Percentiles rank a stretch among this genome's conserved stretches.
Evolutionary conservation across 306 rosid species (phyloP).

Genomic region (Hippophae tibetana): DNA sequence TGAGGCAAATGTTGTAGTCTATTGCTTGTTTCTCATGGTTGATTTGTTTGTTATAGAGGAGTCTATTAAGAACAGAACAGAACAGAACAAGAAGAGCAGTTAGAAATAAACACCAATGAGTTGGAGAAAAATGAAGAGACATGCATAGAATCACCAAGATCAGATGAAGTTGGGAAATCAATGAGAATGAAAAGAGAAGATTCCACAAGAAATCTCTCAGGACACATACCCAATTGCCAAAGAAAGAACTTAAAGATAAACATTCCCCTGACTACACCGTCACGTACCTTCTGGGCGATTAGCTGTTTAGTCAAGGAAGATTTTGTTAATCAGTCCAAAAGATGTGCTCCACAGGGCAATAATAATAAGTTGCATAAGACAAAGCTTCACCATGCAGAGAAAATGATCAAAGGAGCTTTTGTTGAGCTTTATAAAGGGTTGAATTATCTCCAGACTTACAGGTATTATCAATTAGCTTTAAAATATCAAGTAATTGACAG

Average conservation of each 20-base stretch:
- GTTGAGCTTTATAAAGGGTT: constrained; percentile 85
- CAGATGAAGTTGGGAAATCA: constrained; percentile 36
- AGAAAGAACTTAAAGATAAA: constrained; percentile 80
- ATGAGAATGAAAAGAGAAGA: constrained; percentile 18
- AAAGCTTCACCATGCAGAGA: constrained; percentile 78
- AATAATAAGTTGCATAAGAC: constrained; percentile 38
- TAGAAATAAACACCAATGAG: constrained; percentile 35
- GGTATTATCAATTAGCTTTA: constrained; percentile 27
- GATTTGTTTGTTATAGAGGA: constrained; percentile 14
- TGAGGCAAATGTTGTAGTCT: no score
- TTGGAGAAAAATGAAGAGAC: constrained; percentile 45
- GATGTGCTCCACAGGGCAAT: constrained; percentile 46
- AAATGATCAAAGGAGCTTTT: constrained; percentile 87
- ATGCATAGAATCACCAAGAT: constrained; percentile 31
- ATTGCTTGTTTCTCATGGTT: no score
- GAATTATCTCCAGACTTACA: constrained; percentile 78
- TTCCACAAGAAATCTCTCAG: constrained; percentile 37
- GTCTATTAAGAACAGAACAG: constrained; percentile 53
- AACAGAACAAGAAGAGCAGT: constrained; percentile 37
- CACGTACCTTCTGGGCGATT: constrained; percentile 76
- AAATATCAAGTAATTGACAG: not conserved
- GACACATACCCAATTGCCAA: constrained; percentile 49
- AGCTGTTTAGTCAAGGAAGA: constrained; percentile 80
- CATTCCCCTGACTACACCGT: constrained; percentile 88
- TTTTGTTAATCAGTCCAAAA: constrained; percentile 59